Percentiles rank a stretch among this genome's conserved stretches.
Conservation (phyloP, 192 early-diverging fungal species). For the Mortierella claussenii region DNA sequence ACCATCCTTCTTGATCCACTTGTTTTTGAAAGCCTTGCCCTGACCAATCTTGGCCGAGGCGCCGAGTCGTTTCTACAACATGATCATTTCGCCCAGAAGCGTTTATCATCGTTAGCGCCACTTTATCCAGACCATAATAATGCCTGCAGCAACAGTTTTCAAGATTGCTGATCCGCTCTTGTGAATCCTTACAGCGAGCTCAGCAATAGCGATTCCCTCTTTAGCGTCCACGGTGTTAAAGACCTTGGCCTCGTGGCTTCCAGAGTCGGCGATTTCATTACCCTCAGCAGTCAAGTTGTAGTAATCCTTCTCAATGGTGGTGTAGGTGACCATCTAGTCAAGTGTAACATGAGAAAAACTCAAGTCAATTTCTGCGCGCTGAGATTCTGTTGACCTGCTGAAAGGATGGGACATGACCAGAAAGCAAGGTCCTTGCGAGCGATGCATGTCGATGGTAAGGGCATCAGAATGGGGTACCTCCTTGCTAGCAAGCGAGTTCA, state of each 20-base stretch:
- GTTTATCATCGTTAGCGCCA: neutral
- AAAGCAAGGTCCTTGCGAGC: neutral
- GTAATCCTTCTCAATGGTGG: conserved; percentile 78
- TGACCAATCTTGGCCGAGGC: conserved; percentile 89
- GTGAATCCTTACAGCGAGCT: conserved; percentile 71
- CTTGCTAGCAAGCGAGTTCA: conserved; percentile 86
- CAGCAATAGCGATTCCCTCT: conserved; percentile 87
- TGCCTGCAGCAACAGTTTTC: neutral
- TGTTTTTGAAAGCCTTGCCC: conserved; percentile 96
- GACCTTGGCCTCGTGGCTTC: conserved; percentile 93
- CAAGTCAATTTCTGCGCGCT: too few species aligned
- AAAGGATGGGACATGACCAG: neutral
- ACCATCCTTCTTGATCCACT: conserved; percentile 93
- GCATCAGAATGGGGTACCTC: too few species aligned
- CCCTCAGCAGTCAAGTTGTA: conserved; percentile 94
- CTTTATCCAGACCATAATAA: neutral
- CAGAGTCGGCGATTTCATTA: conserved; percentile 80
- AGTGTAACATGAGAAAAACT: too few species aligned
- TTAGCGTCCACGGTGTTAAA: conserved; percentile 86
- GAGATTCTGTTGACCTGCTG: too few species aligned
- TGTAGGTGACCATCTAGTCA: conserved; percentile 89
- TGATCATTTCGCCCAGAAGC: neutral
- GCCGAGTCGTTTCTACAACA: conserved; percentile 66
- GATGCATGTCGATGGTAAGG: too few species aligned
- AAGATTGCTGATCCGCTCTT: neutral